Evolutionary conservation across 305 asterid species (phyloP).

Genomic region (Solanum hybrid): DNA sequence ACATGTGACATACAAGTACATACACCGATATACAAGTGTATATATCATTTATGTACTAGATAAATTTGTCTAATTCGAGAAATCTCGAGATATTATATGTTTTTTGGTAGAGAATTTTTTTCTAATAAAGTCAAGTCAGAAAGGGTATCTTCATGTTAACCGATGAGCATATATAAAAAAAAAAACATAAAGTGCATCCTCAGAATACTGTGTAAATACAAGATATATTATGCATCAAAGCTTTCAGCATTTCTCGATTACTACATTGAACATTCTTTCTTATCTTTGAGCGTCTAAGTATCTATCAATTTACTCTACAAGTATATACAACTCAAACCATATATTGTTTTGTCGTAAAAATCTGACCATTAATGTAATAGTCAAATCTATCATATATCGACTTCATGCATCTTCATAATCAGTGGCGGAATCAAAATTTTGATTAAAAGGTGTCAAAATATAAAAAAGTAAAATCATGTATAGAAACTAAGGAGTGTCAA

Average conservation of each 20-base stretch:
- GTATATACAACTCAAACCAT: background rate
- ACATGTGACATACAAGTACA: background rate
- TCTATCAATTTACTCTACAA: background rate
- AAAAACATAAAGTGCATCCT: background rate
- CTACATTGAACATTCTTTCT: background rate
- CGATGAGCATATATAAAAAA: background rate
- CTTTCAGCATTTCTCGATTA: background rate
- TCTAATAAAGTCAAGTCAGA: background rate
- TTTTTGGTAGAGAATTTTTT: background rate
- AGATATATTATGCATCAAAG: background rate
- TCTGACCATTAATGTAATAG: background rate
- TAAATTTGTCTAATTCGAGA: background rate
- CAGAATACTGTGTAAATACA: background rate
- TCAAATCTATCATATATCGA: background rate
- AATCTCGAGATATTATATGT: background rate
- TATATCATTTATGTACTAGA: background rate
- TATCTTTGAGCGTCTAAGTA: background rate
- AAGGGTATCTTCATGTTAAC: background rate
- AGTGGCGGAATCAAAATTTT: background rate
- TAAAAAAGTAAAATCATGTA: too few relatives aligned
- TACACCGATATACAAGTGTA: background rate
- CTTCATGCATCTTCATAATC: background rate
- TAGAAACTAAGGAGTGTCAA: too few relatives aligned
- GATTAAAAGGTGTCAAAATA: too few relatives aligned
- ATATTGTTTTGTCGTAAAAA: background rate